Evolutionary conservation across 257 asterid genomes (phyloP).

Genomic region (Hygrophila difformis): DNA sequence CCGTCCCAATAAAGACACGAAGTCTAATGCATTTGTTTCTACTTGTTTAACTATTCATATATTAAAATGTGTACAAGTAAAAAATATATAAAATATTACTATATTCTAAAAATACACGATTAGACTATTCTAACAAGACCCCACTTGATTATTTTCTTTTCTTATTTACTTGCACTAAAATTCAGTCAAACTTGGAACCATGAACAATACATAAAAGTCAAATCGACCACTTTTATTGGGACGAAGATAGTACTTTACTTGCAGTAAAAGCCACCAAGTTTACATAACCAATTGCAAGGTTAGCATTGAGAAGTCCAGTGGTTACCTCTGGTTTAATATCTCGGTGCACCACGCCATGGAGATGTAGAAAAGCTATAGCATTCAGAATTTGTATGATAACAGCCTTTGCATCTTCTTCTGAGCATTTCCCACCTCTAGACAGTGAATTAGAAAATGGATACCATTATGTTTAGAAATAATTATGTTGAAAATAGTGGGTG

Average conservation of each 20-base stretch:
- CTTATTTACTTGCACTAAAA: too few relatives aligned
- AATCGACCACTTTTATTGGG: too few relatives aligned
- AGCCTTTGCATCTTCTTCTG: constrained; percentile 55
- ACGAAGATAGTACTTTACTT: too few relatives aligned
- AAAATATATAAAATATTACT: too few relatives aligned
- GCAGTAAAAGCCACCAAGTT: neutral
- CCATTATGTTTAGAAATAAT: neutral
- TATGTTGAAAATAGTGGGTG: neutral
- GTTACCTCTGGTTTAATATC: constrained; percentile 76
- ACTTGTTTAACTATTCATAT: neutral
- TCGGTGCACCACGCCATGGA: constrained; percentile 72
- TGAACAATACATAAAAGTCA: too few relatives aligned
- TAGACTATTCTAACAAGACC: too few relatives aligned
- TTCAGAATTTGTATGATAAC: constrained; percentile 52
- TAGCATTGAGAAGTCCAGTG: neutral
- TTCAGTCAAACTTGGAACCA: too few relatives aligned
- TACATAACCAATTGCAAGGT: neutral
- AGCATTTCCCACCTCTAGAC: constrained; percentile 46
- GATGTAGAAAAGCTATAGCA: constrained; percentile 30
- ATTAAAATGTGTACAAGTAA: too few relatives aligned
- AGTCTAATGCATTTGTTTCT: neutral
- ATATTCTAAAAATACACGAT: too few relatives aligned
- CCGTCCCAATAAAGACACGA: too few relatives aligned
- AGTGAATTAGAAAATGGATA: constrained; percentile 2
- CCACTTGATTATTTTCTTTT: too few relatives aligned